Conservation (phyloP, 257 asterid genomes). For the Penstemon eatonii region DNA sequence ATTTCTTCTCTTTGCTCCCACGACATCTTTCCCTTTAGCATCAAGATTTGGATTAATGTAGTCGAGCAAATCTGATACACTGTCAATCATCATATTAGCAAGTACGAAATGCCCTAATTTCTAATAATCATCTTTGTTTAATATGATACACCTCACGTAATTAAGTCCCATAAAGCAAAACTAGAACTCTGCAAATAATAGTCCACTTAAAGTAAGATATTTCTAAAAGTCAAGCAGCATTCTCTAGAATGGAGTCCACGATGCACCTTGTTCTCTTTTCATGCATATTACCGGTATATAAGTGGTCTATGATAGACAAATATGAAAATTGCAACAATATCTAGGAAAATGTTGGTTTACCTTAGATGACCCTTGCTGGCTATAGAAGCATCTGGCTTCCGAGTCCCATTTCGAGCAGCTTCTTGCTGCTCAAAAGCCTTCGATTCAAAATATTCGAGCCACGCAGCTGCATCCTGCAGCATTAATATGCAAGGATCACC, state of each 20-base stretch:
- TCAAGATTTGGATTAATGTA: constrained; percentile 80
- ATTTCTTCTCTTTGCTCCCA: constrained; percentile 71
- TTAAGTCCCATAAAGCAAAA: no score
- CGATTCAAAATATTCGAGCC: constrained; percentile 95
- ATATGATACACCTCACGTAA: background rate
- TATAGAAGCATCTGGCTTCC: constrained; percentile 87
- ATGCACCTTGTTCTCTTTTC: background rate
- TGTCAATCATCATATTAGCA: constrained; percentile 40
- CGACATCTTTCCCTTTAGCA: constrained; percentile 70
- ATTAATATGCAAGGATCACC: constrained; percentile 18
- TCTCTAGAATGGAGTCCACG: constrained; percentile 6
- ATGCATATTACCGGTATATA: constrained; percentile 10
- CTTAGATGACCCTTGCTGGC: constrained; percentile 97
- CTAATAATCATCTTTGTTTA: constrained; percentile 15
- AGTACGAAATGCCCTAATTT: constrained; percentile 8
- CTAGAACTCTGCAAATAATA: no score
- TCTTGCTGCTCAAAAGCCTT: constrained; percentile 96
- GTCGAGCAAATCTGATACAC: constrained; percentile 93
- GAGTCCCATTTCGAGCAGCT: constrained; percentile 90
- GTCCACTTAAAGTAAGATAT: no score
- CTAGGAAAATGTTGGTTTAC: constrained; percentile 34
- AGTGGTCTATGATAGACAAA: background rate
- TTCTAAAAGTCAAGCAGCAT: background rate
- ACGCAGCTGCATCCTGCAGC: constrained; percentile 92
- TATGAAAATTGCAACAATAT: constrained; percentile 4